These are phyloP conservation scores for Triangularia setosa DNA, from an alignment of 2,329 filamentous ascomycete species.

Conservation along the genomic window DNA sequence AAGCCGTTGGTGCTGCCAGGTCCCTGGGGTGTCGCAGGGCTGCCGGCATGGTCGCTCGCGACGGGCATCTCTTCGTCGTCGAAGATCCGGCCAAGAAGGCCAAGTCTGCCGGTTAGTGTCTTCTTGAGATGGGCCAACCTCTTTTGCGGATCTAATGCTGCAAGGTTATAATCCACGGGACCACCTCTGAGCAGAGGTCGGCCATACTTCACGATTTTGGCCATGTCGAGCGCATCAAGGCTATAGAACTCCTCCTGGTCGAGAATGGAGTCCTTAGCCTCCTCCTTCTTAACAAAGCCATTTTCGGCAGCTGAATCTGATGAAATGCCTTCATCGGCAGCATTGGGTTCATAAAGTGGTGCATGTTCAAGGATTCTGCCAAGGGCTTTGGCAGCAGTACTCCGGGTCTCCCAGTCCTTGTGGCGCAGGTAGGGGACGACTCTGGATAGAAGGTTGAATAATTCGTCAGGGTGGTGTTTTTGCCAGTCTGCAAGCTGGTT, in stretches of 20 bases:
- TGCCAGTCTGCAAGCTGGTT: slow-evolving; percentile 97
- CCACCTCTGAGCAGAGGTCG: slow-evolving; percentile 81
- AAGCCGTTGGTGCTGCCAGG: slow-evolving; percentile 31
- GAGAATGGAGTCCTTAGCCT: slow-evolving; percentile 48
- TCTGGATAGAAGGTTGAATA: slow-evolving; percentile 89
- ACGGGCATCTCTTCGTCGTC: slow-evolving; percentile 75
- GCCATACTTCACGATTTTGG: slow-evolving; percentile 75
- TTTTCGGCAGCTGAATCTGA: slow-evolving; percentile 40
- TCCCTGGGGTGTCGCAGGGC: slow-evolving; percentile 45
- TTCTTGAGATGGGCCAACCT: slow-evolving; percentile 87
- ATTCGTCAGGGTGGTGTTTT: slow-evolving; percentile 94
- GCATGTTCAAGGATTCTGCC: slow-evolving; percentile 92
- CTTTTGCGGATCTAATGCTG: slow-evolving; percentile 73
- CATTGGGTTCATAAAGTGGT: slow-evolving; percentile 82
- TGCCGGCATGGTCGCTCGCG: slow-evolving; percentile 54
- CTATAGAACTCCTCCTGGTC: slow-evolving; percentile 61
- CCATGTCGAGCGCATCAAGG: slow-evolving; percentile 72
- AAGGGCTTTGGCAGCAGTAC: slow-evolving; percentile 87
- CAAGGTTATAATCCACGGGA: slow-evolving; percentile 79
- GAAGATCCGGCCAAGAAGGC: slow-evolving; percentile 76
- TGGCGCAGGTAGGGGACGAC: slow-evolving; percentile 94
- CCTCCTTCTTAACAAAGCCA: slow-evolving; percentile 56
- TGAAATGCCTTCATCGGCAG: slow-evolving; percentile 54
- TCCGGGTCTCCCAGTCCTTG: slow-evolving; percentile 95
- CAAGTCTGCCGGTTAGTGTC: slow-evolving; percentile 75